Base-by-base conservation (phyloP, 129 eudicot species). In the Arctium lappa region DNA sequence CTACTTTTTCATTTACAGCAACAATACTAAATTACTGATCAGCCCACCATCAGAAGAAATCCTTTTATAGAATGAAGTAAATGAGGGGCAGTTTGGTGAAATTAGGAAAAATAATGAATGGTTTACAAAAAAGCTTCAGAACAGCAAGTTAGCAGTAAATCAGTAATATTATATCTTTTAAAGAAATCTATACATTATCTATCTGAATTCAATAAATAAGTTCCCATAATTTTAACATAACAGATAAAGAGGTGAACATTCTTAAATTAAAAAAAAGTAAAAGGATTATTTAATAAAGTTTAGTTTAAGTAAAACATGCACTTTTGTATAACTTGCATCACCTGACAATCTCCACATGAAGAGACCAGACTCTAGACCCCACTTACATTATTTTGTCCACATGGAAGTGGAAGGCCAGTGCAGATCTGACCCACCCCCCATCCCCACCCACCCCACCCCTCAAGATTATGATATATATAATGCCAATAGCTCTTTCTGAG, bases 321-420 rank as follows among this genome's bases (percentile, higher is more conserved):
- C 81, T 80, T 87, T 75, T 82, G 42, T 36, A 63, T 79, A 79
- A 73, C 89, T 89, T 84, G 84, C 50, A 84, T 74, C 87, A 82
- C 37, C 95, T 92, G 97, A 93, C 92, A 89, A 88, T 87, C 87
- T 84, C 92, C 95, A 93, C 97, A 93, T 91, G 97, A 82, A 88
- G 85, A 89, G 76, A 83, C 86, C 90, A 87, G 86, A 53, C 75
- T 85, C 36, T 65, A 84, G 84, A 87, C 93, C 93, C 90, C 69
- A 82, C 76, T 85, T 78, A 75, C 93, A 91, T 91, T 86, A 90
- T 89, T 86, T 86, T 91, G 96, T 91, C 92, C 92, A 91, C 94
- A 93, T 88, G 94, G 88, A 91, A 86, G 87, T 87, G 83, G 75
- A 82, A 83, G 91, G 87, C 92, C 89, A 87, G 74, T 80, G 69